phyloP scores from a whole-genome alignment of 1,139 yeast species.

The Hyphopichia fennica region DNA sequence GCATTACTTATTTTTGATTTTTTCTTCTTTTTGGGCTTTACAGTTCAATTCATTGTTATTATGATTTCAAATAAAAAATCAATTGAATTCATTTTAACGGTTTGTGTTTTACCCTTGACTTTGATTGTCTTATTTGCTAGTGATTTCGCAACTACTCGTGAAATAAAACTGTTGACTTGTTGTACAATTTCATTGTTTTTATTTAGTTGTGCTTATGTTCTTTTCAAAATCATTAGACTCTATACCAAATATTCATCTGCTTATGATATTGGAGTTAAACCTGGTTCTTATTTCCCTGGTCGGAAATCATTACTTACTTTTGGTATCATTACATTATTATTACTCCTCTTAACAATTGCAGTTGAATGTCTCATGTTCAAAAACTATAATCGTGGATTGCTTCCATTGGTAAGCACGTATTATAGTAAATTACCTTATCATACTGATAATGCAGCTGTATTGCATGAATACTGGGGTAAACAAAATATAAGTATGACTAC shows the following conservation, averaged over 20 bases:
- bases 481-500: conserved; percentile 1
- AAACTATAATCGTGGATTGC: conserved; percentile 45
- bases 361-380: conserved; percentile 34
- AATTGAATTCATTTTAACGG: conserved; percentile 50
- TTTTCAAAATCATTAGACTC: conserved; percentile 50
- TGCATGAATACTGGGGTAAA: not conserved
- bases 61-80: conserved; percentile 41
- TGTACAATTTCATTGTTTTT: conserved; percentile 32
- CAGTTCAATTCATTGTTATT: conserved; percentile 53
- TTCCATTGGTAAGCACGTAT: conserved; percentile 26
- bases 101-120: conserved; percentile 50
- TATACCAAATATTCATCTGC: conserved; percentile 44
- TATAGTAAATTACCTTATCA: conserved; percentile 20
- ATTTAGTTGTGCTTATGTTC: conserved; percentile 49
- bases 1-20: conserved; percentile 46
- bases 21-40: conserved; percentile 54
- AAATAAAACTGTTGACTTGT: conserved; percentile 28
- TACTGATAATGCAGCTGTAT: not conserved
- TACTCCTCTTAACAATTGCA: conserved; percentile 37
- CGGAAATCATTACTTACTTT: conserved; percentile 48
- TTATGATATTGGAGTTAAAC: conserved; percentile 16
- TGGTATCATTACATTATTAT: conserved; percentile 45
- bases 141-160: conserved; percentile 41
- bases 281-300: conserved; percentile 47
- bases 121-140: conserved; percentile 37